Conservation (phyloP, 2,329 filamentous ascomycete species). For the Fusarium poae region DNA sequence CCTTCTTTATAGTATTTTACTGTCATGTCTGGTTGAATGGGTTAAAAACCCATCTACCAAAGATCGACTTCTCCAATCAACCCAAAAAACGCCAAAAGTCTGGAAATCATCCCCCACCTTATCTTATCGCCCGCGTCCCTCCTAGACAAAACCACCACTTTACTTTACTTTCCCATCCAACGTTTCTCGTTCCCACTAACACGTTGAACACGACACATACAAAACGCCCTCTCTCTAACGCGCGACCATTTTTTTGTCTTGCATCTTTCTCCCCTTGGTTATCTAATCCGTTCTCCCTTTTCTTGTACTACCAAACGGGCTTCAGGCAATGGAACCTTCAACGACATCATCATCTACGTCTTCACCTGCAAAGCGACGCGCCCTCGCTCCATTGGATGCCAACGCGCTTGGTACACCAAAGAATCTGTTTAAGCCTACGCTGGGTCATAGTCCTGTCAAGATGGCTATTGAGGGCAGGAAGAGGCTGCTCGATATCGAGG, state of each 20-base stretch:
- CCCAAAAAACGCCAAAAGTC: neutral
- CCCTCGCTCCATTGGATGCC: conserved; percentile 61
- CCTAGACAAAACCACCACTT: conserved; percentile 37
- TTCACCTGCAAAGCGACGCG: conserved; percentile 63
- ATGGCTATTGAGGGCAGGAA: conserved; percentile 49
- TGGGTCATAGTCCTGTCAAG: conserved; percentile 45
- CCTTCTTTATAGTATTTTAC: conserved; percentile 18
- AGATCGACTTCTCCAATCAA: conserved; percentile 6
- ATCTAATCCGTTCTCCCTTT: neutral
- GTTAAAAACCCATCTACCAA: conserved; percentile 13
- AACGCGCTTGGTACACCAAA: conserved; percentile 57
- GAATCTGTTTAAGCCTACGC: conserved; percentile 38
- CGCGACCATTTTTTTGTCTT: neutral
- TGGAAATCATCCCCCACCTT: conserved; percentile 26
- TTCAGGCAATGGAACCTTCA: conserved; percentile 42
- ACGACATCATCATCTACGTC: conserved; percentile 41
- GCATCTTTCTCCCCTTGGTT: neutral
- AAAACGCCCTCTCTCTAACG: conserved; percentile 1
- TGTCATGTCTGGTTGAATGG: conserved; percentile 33
- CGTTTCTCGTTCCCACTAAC: conserved; percentile 29
- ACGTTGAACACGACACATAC: conserved; percentile 29
- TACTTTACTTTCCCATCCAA: conserved; percentile 26
- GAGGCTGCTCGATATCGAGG: conserved; percentile 46
- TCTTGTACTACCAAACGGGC: neutral
- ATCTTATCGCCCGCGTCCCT: conserved; percentile 41